Percentiles rank a stretch among this genome's conserved stretches.
Evolutionary conservation across 768 basidiomycete species (phyloP).

Genomic region (Xerocomellus amylosporus): DNA sequence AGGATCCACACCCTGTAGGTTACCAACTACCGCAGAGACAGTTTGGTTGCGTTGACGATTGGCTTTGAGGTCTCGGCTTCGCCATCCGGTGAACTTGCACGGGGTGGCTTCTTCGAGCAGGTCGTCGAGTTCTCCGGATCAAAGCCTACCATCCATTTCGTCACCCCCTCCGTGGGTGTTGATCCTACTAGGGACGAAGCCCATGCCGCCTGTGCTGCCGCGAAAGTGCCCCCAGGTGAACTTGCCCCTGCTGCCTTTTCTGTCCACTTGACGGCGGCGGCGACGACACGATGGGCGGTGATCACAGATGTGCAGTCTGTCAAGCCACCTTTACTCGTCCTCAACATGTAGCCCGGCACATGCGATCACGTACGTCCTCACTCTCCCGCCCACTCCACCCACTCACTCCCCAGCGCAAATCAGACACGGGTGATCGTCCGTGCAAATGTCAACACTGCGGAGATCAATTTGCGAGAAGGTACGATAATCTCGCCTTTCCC

Average conservation of each 20-base stretch:
- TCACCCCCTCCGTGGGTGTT: slow-evolving; percentile 80
- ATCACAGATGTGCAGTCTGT: slow-evolving; percentile 86
- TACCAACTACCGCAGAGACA: slow-evolving; percentile 81
- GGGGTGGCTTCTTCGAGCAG: slow-evolving; percentile 72
- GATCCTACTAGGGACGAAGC: slow-evolving; percentile 83
- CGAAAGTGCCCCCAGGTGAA: slow-evolving; percentile 61
- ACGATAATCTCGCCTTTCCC: slow-evolving; percentile 10
- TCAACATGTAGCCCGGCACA: slow-evolving; percentile 86
- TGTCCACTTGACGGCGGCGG: slow-evolving; percentile 41
- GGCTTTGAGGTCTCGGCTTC: slow-evolving; percentile 59
- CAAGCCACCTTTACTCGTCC: slow-evolving; percentile 85
- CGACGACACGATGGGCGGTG: slow-evolving; percentile 58
- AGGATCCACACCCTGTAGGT: slow-evolving; percentile 86
- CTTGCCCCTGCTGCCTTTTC: slow-evolving; percentile 82
- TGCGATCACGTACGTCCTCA: slow-evolving; percentile 77
- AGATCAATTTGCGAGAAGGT: slow-evolving; percentile 89
- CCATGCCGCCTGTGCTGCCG: slow-evolving; percentile 41
- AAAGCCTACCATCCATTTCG: slow-evolving; percentile 85
- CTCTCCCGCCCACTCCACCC: slow-evolving; percentile 20
- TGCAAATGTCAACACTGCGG: slow-evolving; percentile 88
- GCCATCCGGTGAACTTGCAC: slow-evolving; percentile 57
- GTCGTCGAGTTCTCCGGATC: slow-evolving; percentile 79
- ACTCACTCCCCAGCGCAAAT: not conserved
- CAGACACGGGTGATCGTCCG: slow-evolving; percentile 87
- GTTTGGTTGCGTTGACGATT: slow-evolving; percentile 77